Conservation (phyloP, 1,139 yeast genomes). For the Pichia kudriavzevii region DNA sequence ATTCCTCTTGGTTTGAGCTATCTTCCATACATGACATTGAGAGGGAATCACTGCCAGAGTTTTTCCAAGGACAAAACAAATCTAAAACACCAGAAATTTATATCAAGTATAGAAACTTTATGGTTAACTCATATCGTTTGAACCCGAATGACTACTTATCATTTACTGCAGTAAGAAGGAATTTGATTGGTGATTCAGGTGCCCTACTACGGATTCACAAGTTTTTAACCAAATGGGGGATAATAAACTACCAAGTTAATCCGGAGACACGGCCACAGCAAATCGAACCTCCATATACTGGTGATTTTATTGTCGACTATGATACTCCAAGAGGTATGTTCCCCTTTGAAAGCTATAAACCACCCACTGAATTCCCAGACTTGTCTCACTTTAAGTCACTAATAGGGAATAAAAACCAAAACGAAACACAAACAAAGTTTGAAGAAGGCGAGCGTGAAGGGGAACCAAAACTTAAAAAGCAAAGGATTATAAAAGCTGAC, state of each 20-base stretch:
- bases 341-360: conserved; percentile 78
- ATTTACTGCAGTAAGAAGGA: conserved; percentile 89
- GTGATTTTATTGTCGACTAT: conserved; percentile 58
- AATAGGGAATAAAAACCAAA: conserved; percentile 22
- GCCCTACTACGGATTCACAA: conserved; percentile 85
- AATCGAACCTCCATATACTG: conserved; percentile 66
- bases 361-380: conserved; percentile 48
- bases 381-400: conserved; percentile 48
- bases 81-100: conserved; percentile 85
- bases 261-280: conserved; percentile 62
- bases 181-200: conserved; percentile 93
- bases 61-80: conserved; percentile 58
- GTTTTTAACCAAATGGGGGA: conserved; percentile 91
- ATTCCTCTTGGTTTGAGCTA: conserved; percentile 85
- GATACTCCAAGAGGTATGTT: conserved; percentile 94
- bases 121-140: conserved; percentile 85
- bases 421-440: conserved; percentile 1
- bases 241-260: conserved; percentile 86
- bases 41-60: conserved; percentile 80
- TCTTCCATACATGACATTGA: conserved; percentile 57
- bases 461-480: conserved; percentile 33
- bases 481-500: conserved; percentile 32
- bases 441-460: conserved; percentile 9
- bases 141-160: conserved; percentile 92
- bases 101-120: conserved; percentile 82